These are phyloP conservation scores for Magnaporthales sp. DNA, from an alignment of 2,329 filamentous ascomycete species.

Conservation along the genomic window DNA sequence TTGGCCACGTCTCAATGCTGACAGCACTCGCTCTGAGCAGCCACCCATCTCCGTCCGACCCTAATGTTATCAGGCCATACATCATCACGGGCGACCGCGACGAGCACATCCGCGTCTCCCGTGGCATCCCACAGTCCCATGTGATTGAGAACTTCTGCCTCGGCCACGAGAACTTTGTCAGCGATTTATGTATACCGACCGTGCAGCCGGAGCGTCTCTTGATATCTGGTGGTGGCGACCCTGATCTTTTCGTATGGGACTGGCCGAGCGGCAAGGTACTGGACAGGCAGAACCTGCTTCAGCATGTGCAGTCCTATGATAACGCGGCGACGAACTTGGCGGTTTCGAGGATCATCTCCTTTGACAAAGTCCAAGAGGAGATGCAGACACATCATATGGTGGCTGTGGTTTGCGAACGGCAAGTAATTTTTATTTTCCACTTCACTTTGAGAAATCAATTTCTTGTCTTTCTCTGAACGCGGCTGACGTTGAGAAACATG, in stretches of 20 bases:
- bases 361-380: constrained; percentile 11
- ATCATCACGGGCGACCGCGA: constrained; percentile 50
- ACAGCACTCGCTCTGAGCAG: constrained; percentile 58
- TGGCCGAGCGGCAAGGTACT: constrained; percentile 55
- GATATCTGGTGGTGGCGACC: constrained; percentile 81
- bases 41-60: constrained; percentile 26
- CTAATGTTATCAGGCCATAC: constrained; percentile 22
- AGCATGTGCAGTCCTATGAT: constrained; percentile 27
- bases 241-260: constrained; percentile 71
- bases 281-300: constrained; percentile 43
- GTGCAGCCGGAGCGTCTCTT: constrained; percentile 45
- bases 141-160: constrained; percentile 86
- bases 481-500: not conserved
- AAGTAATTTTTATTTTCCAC: constrained; percentile 16
- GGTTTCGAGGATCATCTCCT: constrained; percentile 33
- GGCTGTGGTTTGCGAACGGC: constrained; percentile 35
- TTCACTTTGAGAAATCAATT: constrained; percentile 12
- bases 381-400: constrained; percentile 21
- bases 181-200: constrained; percentile 54
- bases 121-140: constrained; percentile 73
- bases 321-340: constrained; percentile 32
- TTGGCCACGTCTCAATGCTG: constrained; percentile 93
- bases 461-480: not conserved
- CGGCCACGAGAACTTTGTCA: constrained; percentile 80
- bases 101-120: constrained; percentile 78